phyloP scores from a whole-genome alignment of 495 filamentous ascomycete species.

The Penicillium verhagenii region DNA sequence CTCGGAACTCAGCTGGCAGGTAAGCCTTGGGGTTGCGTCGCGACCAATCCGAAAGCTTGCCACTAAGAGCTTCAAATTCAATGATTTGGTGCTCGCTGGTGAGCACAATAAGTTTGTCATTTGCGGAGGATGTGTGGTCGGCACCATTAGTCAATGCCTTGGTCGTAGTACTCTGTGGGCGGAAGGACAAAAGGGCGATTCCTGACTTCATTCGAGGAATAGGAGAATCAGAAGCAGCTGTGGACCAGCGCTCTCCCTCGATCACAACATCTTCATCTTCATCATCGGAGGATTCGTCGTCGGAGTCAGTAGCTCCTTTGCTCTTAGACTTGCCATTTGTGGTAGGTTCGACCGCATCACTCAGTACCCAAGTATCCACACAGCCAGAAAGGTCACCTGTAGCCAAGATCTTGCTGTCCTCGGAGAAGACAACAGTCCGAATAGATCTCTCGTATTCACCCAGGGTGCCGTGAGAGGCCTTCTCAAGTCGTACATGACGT shows the following conservation, averaged over 20 bases:
- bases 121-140: conserved; percentile 29
- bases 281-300: conserved; percentile 54
- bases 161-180: conserved; percentile 38
- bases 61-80: conserved; percentile 71
- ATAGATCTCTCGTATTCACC: conserved; percentile 79
- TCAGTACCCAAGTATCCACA: conserved; percentile 81
- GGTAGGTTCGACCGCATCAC: conserved; percentile 46
- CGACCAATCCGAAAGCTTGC: conserved; percentile 80
- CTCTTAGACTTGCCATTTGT: conserved; percentile 29
- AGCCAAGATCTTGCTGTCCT: conserved; percentile 74
- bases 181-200: conserved; percentile 73
- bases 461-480: conserved; percentile 60
- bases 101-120: conserved; percentile 69
- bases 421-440: conserved; percentile 72
- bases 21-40: conserved; percentile 71
- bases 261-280: conserved; percentile 41
- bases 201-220: conserved; percentile 75
- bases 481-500: conserved; percentile 54
- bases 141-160: conserved; percentile 41
- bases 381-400: conserved; percentile 79
- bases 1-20: conserved; percentile 70
- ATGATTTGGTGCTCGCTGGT: conserved; percentile 74
- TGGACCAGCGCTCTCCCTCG: conserved; percentile 61
- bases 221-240: conserved; percentile 63
- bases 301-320: conserved; percentile 35